Conservation (phyloP, 495 filamentous ascomycete species). For the Jackrogersella multiformis region DNA sequence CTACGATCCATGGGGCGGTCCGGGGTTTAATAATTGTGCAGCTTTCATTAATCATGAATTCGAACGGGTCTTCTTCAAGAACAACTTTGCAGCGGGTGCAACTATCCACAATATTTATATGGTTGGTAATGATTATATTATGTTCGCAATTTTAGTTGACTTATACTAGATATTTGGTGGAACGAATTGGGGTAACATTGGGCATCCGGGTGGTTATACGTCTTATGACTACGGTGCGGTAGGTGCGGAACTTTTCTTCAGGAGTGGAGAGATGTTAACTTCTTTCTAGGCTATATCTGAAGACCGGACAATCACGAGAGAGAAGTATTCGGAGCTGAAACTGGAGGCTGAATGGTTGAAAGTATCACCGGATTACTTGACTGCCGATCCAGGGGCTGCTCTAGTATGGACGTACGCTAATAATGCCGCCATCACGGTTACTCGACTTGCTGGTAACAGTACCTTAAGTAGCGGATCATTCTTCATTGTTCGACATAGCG, state of each 20-base stretch:
- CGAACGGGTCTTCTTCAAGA: conserved; percentile 83
- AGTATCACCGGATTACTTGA: conserved; percentile 72
- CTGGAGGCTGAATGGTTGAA: conserved; percentile 77
- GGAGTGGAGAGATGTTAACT: neutral
- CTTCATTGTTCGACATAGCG: conserved; percentile 71
- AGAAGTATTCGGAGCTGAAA: conserved; percentile 84
- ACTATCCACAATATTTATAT: conserved; percentile 36
- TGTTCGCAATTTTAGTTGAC: conserved; percentile 7
- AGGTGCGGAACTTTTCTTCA: neutral
- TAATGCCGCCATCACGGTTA: conserved; percentile 67
- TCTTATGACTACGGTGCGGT: conserved; percentile 75
- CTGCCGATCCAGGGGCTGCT: conserved; percentile 55
- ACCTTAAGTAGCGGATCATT: conserved; percentile 62
- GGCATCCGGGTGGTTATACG: conserved; percentile 75
- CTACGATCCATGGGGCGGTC: conserved; percentile 78
- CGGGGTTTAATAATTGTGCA: conserved; percentile 70
- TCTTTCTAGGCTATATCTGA: conserved; percentile 64
- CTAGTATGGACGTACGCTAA: conserved; percentile 51
- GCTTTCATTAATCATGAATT: conserved; percentile 74
- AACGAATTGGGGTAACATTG: conserved; percentile 86
- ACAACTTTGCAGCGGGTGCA: conserved; percentile 68
- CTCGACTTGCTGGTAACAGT: conserved; percentile 59
- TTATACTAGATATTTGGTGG: conserved; percentile 67
- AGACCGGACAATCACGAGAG: conserved; percentile 67
- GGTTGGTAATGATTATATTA: conserved; percentile 37